phyloP scores from a whole-genome alignment of 148 eudicot genomes.

The Polygonum aviculare region DNA sequence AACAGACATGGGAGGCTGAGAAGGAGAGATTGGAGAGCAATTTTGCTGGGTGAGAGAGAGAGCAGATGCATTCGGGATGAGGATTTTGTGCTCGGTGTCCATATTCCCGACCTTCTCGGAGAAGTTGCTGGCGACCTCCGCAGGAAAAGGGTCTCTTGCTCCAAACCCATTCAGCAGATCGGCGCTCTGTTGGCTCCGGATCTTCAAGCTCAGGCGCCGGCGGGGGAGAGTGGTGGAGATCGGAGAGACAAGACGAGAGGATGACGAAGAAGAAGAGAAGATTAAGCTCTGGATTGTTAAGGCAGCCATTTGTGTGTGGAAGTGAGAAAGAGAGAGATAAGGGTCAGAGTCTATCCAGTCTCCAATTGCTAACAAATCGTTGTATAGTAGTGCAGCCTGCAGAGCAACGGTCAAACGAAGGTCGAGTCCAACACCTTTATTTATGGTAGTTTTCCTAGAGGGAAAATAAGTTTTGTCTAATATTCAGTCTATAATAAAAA shows the following conservation, averaged over 20 bases:
- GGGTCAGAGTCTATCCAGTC: slow-evolving; percentile 1
- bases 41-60: slow-evolving; percentile 55
- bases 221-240: neutral
- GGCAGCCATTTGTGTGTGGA: neutral
- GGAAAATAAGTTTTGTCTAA: too few relatives aligned
- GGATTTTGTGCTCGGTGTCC: slow-evolving; percentile 65
- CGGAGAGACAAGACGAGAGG: neutral
- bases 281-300: neutral
- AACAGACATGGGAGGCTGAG: slow-evolving; percentile 35
- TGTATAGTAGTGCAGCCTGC: too few relatives aligned
- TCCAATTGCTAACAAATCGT: neutral
- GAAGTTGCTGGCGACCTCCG: slow-evolving; percentile 64
- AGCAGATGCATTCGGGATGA: slow-evolving; percentile 63
- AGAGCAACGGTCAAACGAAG: too few relatives aligned
- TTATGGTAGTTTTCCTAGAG: too few relatives aligned
- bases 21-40: slow-evolving; percentile 31
- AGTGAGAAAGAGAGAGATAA: neutral
- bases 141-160: slow-evolving; percentile 85
- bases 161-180: slow-evolving; percentile 75
- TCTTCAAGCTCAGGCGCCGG: neutral
- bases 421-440: too few relatives aligned
- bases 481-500: too few relatives aligned
- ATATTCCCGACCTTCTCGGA: slow-evolving; percentile 62
- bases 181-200: slow-evolving; percentile 9
- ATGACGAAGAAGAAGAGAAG: neutral